phyloP scores from a whole-genome alignment of 164 flowering plant species.

The Magnolia changhungtana region DNA sequence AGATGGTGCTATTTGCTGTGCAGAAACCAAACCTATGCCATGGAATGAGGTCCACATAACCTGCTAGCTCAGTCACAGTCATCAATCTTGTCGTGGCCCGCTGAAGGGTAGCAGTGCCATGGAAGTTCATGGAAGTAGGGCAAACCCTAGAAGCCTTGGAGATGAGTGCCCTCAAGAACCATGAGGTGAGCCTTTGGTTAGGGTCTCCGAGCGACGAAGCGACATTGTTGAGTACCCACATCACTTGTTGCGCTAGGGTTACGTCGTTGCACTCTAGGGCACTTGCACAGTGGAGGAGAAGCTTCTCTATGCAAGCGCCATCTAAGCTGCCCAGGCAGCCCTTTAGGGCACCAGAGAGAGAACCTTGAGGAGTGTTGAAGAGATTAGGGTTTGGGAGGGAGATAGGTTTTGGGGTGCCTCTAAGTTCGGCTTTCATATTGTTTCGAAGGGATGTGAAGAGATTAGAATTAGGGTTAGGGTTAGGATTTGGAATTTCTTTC shows the following conservation, averaged over 20 bases:
- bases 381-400: constrained; percentile 39
- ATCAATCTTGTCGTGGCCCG: constrained; percentile 27
- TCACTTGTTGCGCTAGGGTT: constrained; percentile 81
- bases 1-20: constrained; percentile 68
- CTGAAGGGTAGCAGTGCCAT: constrained; percentile 19
- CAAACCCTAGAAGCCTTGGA: constrained; percentile 58
- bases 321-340: constrained; percentile 73
- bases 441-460: neutral
- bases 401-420: constrained; percentile 23
- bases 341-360: constrained; percentile 46
- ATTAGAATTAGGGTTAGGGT: constrained; percentile 3
- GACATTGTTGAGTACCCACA: constrained; percentile 92
- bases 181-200: constrained; percentile 72
- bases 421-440: constrained; percentile 53
- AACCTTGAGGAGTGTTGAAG: constrained; percentile 27
- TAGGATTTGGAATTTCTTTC: neutral
- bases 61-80: constrained; percentile 71
- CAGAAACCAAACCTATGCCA: constrained; percentile 87
- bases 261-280: constrained; percentile 72
- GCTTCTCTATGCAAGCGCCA: constrained; percentile 81
- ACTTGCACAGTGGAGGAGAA: constrained; percentile 70
- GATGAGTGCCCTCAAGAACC: constrained; percentile 65
- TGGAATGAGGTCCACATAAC: constrained; percentile 75
- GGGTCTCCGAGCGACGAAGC: constrained; percentile 70
- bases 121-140: constrained; percentile 41